Percentiles rank a stretch among this genome's conserved stretches.
These are phyloP conservation scores for Leishmania tropica DNA, from an alignment of 208 protist genomes.

Conservation along the genomic window DNA sequence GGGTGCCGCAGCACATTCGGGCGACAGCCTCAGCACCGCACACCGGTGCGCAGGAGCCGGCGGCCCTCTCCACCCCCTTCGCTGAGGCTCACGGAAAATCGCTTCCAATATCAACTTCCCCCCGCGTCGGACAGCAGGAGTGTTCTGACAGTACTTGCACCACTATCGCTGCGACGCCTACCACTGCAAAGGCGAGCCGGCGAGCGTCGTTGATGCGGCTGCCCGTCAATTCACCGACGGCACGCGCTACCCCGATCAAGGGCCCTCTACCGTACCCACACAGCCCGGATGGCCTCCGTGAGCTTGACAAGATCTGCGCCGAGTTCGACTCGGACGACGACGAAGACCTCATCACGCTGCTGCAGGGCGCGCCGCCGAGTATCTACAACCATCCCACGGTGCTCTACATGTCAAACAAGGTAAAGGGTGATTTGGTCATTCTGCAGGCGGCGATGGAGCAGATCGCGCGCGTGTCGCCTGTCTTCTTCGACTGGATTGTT, in stretches of 20 bases:
- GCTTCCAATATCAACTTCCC: background rate
- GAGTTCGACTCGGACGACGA: conserved; percentile 4
- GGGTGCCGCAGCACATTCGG: conserved; percentile 19
- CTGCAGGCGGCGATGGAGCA: conserved; percentile 51
- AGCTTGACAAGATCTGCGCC: conserved; percentile 20
- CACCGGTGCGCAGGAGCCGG: background rate
- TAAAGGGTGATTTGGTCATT: conserved; percentile 40
- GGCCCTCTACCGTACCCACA: conserved; percentile 46
- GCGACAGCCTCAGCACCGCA: background rate
- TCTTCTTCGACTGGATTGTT: conserved; percentile 62
- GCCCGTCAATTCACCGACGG: no score
- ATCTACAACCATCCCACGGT: conserved; percentile 62
- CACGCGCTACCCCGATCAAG: background rate
- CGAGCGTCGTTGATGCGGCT: background rate
- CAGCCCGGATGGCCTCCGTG: conserved; percentile 42
- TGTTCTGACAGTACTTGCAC: background rate
- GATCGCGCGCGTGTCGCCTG: conserved; percentile 41
- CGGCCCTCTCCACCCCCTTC: background rate
- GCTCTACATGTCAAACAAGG: conserved; percentile 54
- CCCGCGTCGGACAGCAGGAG: background rate
- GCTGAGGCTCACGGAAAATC: background rate
- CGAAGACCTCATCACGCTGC: conserved; percentile 26
- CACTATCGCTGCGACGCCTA: background rate
- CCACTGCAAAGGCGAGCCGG: background rate
- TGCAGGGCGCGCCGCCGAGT: conserved; percentile 24